Evolutionary conservation across 176 grass and related monocot genomes (phyloP).

Genomic region (Canna indica): DNA sequence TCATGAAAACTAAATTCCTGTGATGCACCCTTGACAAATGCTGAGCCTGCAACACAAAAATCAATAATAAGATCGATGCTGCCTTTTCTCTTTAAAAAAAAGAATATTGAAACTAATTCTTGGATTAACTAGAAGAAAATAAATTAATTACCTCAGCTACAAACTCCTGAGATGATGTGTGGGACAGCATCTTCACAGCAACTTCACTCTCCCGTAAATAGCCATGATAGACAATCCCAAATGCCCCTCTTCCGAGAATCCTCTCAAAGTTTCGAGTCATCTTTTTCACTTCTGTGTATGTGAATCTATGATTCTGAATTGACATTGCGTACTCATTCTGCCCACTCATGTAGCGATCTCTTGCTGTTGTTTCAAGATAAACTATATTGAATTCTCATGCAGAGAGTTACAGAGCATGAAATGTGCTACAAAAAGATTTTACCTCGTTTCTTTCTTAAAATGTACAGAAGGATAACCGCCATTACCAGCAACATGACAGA

Average conservation of each 20-base stretch:
- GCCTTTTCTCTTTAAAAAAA: background rate
- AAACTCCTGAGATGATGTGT: conserved; percentile 17
- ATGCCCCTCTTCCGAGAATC: conserved; percentile 25
- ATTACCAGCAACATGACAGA: conserved; percentile 5
- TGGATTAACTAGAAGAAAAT: background rate
- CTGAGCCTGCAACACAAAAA: conserved; percentile 3
- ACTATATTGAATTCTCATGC: background rate
- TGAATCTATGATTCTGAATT: conserved; percentile 14
- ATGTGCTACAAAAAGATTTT: background rate
- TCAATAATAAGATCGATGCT: background rate
- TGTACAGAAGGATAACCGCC: background rate
- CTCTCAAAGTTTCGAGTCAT: conserved; percentile 21
- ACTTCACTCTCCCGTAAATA: conserved; percentile 26
- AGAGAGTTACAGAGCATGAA: background rate
- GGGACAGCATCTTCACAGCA: conserved; percentile 26
- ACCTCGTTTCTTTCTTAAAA: conserved; percentile 18
- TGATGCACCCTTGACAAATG: conserved; percentile 19
- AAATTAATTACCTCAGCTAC: conserved; percentile 18
- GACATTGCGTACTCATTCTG: background rate
- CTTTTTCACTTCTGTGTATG: conserved; percentile 17
- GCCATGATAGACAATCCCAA: conserved; percentile 29
- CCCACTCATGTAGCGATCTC: background rate
- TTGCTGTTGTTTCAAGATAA: background rate
- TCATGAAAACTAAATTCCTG: conserved; percentile 19
- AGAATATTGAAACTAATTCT: background rate